These are phyloP conservation scores for Oryza glumipatula DNA, from an alignment of 176 grass and related monocot species.

Conservation along the genomic window DNA sequence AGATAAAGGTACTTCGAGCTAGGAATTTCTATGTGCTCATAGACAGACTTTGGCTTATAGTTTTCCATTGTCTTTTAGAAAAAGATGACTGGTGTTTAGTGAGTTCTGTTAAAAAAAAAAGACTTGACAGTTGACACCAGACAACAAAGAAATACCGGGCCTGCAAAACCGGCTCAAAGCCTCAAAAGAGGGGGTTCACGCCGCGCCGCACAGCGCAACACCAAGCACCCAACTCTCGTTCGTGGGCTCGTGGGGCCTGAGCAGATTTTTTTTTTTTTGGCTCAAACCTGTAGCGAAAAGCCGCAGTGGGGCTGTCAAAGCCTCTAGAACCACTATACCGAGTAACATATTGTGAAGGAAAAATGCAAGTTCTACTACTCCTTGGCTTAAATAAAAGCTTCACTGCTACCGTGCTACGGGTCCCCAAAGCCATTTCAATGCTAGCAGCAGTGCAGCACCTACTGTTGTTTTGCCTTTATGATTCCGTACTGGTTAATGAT, in stretches of 20 bases:
- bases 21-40: too few species aligned
- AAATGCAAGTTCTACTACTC: not conserved
- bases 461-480: not conserved
- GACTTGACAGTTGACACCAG: too few species aligned
- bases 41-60: too few species aligned
- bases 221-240: not conserved
- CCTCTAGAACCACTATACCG: not conserved
- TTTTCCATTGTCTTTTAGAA: too few species aligned
- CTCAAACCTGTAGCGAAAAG: constrained; percentile 5
- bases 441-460: not conserved
- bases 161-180: not conserved
- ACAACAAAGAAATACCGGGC: too few species aligned
- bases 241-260: not conserved
- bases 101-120: too few species aligned
- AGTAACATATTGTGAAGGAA: not conserved
- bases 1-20: too few species aligned
- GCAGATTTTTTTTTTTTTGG: not conserved
- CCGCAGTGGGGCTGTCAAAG: not conserved
- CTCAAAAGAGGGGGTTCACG: not conserved
- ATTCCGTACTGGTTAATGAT: not conserved
- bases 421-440: not conserved
- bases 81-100: too few species aligned
- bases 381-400: not conserved
- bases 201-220: not conserved
- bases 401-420: not conserved